These are phyloP conservation scores for Polygonum aviculare DNA, from an alignment of 148 eudicot genomes.

Conservation along the genomic window DNA sequence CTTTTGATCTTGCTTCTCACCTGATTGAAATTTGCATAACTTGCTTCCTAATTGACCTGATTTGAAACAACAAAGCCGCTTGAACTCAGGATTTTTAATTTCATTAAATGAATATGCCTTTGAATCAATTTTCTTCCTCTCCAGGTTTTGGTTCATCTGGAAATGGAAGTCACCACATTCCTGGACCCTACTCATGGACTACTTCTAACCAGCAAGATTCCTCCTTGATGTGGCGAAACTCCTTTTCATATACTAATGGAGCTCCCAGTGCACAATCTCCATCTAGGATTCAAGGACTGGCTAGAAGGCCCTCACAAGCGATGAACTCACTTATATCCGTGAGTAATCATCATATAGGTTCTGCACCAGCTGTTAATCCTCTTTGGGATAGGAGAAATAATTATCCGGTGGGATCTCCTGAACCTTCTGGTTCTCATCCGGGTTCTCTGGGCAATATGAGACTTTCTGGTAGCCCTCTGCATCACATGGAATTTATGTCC, in stretches of 20 bases:
- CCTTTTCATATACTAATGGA: slow-evolving; percentile 47
- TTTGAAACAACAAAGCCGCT: background rate
- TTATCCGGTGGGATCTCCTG: slow-evolving; percentile 49
- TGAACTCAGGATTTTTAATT: background rate
- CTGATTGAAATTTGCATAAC: background rate
- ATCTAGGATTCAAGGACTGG: slow-evolving; percentile 34
- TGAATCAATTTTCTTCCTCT: slow-evolving; percentile 12
- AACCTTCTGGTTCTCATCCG: slow-evolving; percentile 49
- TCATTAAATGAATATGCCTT: background rate
- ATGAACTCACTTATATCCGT: slow-evolving; percentile 36
- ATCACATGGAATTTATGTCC: slow-evolving; percentile 47
- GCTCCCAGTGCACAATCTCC: slow-evolving; percentile 34
- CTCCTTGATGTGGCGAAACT: slow-evolving; percentile 48
- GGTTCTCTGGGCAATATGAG: slow-evolving; percentile 58
- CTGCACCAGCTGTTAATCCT: slow-evolving; percentile 65
- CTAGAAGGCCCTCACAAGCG: slow-evolving; percentile 49
- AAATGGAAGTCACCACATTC: slow-evolving; percentile 41
- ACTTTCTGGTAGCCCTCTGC: slow-evolving; percentile 50
- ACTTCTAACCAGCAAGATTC: slow-evolving; percentile 40
- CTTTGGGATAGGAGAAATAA: slow-evolving; percentile 61
- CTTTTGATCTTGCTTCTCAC: background rate
- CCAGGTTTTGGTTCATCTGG: slow-evolving; percentile 50
- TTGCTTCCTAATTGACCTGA: background rate
- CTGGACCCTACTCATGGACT: slow-evolving; percentile 57
- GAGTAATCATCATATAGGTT: slow-evolving; percentile 57